A percentile compares a stretch with the other conserved stretches of the same genome.
Conservation (phyloP, 129 eudicot species). For the Oenanthe sinensis region DNA sequence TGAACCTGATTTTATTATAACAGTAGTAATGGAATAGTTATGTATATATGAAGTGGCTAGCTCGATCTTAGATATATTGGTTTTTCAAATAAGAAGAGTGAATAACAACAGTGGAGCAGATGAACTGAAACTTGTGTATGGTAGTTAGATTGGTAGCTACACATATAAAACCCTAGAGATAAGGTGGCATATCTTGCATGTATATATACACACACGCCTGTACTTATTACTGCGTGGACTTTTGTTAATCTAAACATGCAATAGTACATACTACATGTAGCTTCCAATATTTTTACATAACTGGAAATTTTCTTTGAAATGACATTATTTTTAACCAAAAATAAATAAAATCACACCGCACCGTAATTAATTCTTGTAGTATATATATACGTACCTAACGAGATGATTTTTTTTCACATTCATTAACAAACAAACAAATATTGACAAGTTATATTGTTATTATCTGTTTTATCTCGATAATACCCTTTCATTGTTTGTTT, state of each 20-base stretch:
- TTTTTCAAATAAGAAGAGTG: conserved; percentile 22
- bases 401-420: background rate
- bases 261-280: no score
- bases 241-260: background rate
- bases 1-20: background rate
- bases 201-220: background rate
- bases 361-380: no score
- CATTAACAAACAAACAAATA: background rate
- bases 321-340: no score
- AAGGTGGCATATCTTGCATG: background rate
- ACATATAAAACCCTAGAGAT: background rate
- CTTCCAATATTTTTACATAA: no score
- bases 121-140: conserved; percentile 23
- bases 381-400: no score
- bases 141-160: background rate
- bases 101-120: conserved; percentile 60
- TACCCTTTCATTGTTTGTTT: background rate
- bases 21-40: background rate
- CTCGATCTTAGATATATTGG: background rate
- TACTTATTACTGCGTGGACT: background rate
- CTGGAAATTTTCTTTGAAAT: no score
- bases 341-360: no score
- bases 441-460: background rate
- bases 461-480: background rate
- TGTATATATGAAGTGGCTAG: conserved; percentile 32